Conservation (phyloP, 2,329 filamentous ascomycete species). For the Iodosphaeria phyllophila region DNA sequence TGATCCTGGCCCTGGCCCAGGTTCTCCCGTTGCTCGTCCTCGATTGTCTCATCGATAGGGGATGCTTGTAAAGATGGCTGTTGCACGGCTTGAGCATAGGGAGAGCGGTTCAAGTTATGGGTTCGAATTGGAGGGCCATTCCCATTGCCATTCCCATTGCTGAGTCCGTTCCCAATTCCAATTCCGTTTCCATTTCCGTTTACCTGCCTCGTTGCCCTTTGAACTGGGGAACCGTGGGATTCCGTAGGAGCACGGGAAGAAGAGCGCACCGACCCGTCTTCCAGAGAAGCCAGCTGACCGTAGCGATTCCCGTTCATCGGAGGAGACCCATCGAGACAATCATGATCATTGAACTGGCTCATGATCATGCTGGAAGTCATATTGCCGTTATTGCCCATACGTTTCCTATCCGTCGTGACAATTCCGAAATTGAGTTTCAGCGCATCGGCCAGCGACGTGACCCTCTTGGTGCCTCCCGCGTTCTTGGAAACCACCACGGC, state of each 20-base stretch:
- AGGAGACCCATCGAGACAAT: slow-evolving; percentile 34
- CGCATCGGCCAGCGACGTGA: slow-evolving; percentile 87
- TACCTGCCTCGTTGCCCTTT: too few relatives aligned
- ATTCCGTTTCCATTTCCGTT: too few relatives aligned
- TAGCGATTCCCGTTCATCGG: slow-evolving; percentile 11
- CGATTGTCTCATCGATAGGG: slow-evolving; percentile 16
- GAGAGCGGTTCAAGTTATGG: slow-evolving; percentile 10
- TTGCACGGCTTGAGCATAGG: slow-evolving; percentile 11
- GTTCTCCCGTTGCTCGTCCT: too few relatives aligned
- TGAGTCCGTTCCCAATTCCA: too few relatives aligned
- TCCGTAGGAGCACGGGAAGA: slow-evolving; percentile 16
- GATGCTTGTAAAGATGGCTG: slow-evolving; percentile 17
- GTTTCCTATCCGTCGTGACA: slow-evolving; percentile 66
- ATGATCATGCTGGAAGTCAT: slow-evolving; percentile 69
- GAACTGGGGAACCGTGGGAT: slow-evolving; percentile 24
- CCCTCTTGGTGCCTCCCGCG: slow-evolving; percentile 87
- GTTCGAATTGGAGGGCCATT: slow-evolving; percentile 14
- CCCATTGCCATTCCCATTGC: too few relatives aligned
- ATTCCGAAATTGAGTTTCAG: slow-evolving; percentile 96
- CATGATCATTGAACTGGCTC: too few relatives aligned
- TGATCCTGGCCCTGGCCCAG: too few relatives aligned
- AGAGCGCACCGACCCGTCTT: slow-evolving; percentile 6
- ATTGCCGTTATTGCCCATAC: slow-evolving; percentile 36
- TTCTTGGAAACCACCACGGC: slow-evolving; percentile 98
- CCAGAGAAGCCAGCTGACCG: slow-evolving; percentile 8